Percentiles rank a stretch among this genome's conserved stretches.
These are phyloP conservation scores for Fusarium sp. DNA, from an alignment of 2,329 filamentous ascomycete genomes.

Conservation along the genomic window DNA sequence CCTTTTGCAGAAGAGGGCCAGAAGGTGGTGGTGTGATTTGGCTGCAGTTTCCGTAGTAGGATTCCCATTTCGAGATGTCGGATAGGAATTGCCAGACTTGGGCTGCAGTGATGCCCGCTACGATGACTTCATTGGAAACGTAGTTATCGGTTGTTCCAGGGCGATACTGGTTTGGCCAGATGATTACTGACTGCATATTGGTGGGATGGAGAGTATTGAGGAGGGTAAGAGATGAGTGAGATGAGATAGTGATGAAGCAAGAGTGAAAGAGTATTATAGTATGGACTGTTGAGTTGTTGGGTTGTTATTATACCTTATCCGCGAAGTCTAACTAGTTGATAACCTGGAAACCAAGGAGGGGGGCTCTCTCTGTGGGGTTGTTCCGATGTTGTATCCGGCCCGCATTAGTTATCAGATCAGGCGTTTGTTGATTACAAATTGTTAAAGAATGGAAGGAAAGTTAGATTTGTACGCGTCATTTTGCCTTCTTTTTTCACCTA, in stretches of 20 bases:
- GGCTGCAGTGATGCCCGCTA: slow-evolving; percentile 41
- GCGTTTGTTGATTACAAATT: not conserved
- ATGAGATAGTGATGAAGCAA: not conserved
- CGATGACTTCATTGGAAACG: slow-evolving; percentile 47
- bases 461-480: not conserved
- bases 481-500: not conserved
- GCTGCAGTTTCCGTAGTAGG: slow-evolving; percentile 40
- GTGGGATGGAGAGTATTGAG: not conserved
- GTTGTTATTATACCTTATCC: not conserved
- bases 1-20: slow-evolving; percentile 41
- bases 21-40: slow-evolving; percentile 43
- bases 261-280: not conserved
- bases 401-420: not conserved
- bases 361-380: not conserved
- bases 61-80: slow-evolving; percentile 46
- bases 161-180: slow-evolving; percentile 44
- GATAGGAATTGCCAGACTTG: slow-evolving; percentile 44
- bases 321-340: no score
- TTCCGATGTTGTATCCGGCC: not conserved
- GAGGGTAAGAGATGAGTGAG: not conserved
- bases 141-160: slow-evolving; percentile 48
- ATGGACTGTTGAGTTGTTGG: no score
- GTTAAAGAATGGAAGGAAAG: not conserved
- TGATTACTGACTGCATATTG: slow-evolving; percentile 21
- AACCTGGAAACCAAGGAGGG: not conserved